These are phyloP conservation scores for Cladosporium sp. DNA, from an alignment of 2,329 filamentous ascomycete genomes.

Conservation along the genomic window DNA sequence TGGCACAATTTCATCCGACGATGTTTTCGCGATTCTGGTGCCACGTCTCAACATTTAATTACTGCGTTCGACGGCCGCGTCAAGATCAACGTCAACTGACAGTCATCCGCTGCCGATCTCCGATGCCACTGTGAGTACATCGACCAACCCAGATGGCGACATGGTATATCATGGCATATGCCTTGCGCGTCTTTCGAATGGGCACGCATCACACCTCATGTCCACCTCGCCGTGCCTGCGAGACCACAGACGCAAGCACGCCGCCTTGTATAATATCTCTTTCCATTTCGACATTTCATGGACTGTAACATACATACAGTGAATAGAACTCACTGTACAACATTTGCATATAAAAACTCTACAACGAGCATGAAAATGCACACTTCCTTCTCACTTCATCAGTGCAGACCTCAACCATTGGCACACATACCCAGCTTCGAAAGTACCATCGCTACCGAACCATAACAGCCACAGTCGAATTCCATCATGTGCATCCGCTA, in stretches of 20 bases:
- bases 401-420: background rate
- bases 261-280: conserved; percentile 3
- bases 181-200: background rate
- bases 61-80: background rate
- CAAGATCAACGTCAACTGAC: background rate
- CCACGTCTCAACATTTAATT: background rate
- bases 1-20: background rate
- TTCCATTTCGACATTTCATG: conserved; percentile 4
- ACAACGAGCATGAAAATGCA: background rate
- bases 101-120: background rate
- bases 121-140: background rate
- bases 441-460: background rate
- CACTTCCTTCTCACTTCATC: background rate
- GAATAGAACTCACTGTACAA: conserved; percentile 11
- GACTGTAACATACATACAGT: conserved; percentile 4
- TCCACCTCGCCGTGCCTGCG: background rate
- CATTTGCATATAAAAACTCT: conserved; percentile 7
- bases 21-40: background rate
- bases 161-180: background rate
- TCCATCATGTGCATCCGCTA: conserved; percentile 11
- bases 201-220: background rate
- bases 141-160: background rate
- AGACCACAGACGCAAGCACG: background rate
- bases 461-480: background rate
- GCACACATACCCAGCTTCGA: background rate